These are phyloP conservation scores for Taiwanofungus camphoratus DNA, from an alignment of 1,284 basidiomycete genomes.

Conservation along the genomic window DNA sequence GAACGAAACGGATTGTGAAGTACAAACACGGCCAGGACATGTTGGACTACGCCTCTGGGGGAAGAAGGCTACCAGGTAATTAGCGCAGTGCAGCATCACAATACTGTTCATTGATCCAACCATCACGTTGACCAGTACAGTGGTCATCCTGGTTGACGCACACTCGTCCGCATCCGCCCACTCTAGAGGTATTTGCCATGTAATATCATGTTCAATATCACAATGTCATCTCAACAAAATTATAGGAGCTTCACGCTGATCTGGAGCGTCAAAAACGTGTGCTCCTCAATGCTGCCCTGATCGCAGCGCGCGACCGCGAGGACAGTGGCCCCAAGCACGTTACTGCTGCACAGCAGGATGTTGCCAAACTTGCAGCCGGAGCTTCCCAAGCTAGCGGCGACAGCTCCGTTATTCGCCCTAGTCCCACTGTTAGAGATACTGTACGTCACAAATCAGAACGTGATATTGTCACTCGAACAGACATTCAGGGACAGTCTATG, in stretches of 20 bases:
- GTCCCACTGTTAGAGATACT: too few relatives aligned
- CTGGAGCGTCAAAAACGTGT: slow-evolving; percentile 23
- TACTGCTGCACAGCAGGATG: slow-evolving; percentile 8
- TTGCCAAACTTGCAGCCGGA: too few relatives aligned
- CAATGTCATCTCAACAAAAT: neutral
- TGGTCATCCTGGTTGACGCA: slow-evolving; percentile 31
- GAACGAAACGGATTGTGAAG: slow-evolving; percentile 29
- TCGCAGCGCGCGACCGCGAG: slow-evolving; percentile 25
- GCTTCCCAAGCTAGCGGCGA: too few relatives aligned
- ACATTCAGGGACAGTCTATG: neutral
- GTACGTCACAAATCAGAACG: neutral
- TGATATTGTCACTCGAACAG: neutral
- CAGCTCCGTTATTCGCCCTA: too few relatives aligned
- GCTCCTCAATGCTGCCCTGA: slow-evolving; percentile 20
- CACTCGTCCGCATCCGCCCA: slow-evolving; percentile 26
- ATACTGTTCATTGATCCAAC: neutral
- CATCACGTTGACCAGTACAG: slow-evolving; percentile 18
- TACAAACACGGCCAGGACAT: slow-evolving; percentile 24
- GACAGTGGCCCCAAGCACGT: slow-evolving; percentile 18
- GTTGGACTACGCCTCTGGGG: slow-evolving; percentile 24
- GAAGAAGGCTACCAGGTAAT: slow-evolving; percentile 23
- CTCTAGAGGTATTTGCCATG: slow-evolving; percentile 18
- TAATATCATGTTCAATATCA: neutral
- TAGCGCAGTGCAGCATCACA: neutral
- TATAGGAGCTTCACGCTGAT: slow-evolving; percentile 25